These are phyloP conservation scores for Metschnikowia gruessii DNA, from an alignment of 805 yeast genomes.

Conservation along the genomic window DNA sequence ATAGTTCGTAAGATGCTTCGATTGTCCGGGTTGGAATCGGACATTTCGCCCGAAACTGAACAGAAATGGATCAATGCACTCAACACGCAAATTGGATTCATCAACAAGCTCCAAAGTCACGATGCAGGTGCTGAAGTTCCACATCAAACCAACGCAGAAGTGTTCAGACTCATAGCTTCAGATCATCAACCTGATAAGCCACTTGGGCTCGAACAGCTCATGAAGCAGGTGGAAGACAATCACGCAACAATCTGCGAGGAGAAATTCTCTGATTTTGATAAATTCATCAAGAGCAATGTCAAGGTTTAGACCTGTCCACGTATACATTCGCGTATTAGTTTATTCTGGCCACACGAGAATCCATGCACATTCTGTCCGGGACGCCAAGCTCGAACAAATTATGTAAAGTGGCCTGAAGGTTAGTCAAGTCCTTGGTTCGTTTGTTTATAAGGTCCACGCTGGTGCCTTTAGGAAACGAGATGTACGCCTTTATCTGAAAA, in stretches of 20 bases:
- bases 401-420: slow-evolving; percentile 60
- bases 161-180: slow-evolving; percentile 34
- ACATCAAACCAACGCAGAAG: slow-evolving; percentile 19
- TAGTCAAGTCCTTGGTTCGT: slow-evolving; percentile 60
- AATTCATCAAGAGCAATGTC: slow-evolving; percentile 1
- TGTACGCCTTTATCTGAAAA: slow-evolving; percentile 60
- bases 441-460: slow-evolving; percentile 69
- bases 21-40: slow-evolving; percentile 48
- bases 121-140: slow-evolving; percentile 11
- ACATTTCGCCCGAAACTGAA: slow-evolving; percentile 26
- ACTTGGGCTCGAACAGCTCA: slow-evolving; percentile 21
- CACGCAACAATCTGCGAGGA: slow-evolving; percentile 1
- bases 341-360: slow-evolving; percentile 53
- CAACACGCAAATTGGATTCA: slow-evolving; percentile 49
- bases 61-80: slow-evolving; percentile 32
- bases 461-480: slow-evolving; percentile 68
- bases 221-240: slow-evolving; percentile 11
- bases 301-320: slow-evolving; percentile 1
- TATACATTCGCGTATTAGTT: neutral
- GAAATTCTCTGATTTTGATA: neutral
- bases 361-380: slow-evolving; percentile 81
- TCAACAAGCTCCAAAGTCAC: slow-evolving; percentile 35
- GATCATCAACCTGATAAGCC: slow-evolving; percentile 31
- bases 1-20: slow-evolving; percentile 35
- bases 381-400: slow-evolving; percentile 67